A percentile compares a stretch with the other conserved stretches of the same genome.
Conservation (phyloP, 768 basidiomycete genomes). For the Lanmaoa rubissima region DNA sequence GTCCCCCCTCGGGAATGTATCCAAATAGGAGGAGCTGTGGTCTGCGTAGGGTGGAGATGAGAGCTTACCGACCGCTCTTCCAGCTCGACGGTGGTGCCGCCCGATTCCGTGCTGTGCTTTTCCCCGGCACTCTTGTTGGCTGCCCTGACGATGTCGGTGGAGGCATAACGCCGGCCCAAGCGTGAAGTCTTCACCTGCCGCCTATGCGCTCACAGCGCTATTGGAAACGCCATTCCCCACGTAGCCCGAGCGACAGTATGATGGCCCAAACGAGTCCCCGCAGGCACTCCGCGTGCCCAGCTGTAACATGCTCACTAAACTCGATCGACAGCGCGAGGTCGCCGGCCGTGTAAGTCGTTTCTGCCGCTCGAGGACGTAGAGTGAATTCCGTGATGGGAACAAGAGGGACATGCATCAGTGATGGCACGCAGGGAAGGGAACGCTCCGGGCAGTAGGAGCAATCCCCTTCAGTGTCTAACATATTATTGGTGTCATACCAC, state of each 20-base stretch:
- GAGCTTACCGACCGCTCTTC: slow-evolving; percentile 37
- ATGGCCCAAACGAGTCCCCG: slow-evolving; percentile 59
- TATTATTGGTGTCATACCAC: too few relatives aligned
- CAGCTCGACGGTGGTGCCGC: slow-evolving; percentile 62
- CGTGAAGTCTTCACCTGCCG: slow-evolving; percentile 31
- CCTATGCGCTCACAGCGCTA: slow-evolving; percentile 22
- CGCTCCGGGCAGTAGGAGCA: too few relatives aligned
- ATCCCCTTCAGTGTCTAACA: too few relatives aligned
- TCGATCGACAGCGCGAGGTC: too few relatives aligned
- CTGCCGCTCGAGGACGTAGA: too few relatives aligned
- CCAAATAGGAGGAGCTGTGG: neutral
- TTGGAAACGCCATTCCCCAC: slow-evolving; percentile 1
- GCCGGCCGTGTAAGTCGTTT: too few relatives aligned
- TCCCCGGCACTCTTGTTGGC: slow-evolving; percentile 21
- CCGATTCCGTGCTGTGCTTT: slow-evolving; percentile 24
- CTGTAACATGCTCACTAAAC: too few relatives aligned
- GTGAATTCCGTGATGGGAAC: too few relatives aligned
- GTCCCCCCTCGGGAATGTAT: too few relatives aligned
- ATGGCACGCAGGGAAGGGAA: too few relatives aligned
- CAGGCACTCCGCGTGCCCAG: slow-evolving; percentile 47
- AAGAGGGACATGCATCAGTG: too few relatives aligned
- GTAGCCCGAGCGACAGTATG: slow-evolving; percentile 15
- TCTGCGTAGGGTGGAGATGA: neutral
- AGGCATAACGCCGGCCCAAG: slow-evolving; percentile 23
- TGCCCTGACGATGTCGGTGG: slow-evolving; percentile 18